Base-by-base conservation (phyloP, 257 asterid species). In the Ballota nigra region DNA sequence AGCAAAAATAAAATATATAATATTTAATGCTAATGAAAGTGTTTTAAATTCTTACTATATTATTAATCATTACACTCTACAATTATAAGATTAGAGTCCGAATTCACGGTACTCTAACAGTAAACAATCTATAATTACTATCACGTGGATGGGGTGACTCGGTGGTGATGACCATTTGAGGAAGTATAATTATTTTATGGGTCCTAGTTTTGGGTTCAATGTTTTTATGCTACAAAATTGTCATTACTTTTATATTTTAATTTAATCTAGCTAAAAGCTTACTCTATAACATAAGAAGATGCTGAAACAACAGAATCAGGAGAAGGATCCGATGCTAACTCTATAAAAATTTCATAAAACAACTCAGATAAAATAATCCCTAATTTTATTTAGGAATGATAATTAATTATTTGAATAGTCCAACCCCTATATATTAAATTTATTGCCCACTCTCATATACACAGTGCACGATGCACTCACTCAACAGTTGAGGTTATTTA, bases 71-170 rank as follows among this genome's bases (percentile, higher is more conserved):
- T 49, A 26, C 1, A 26, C 1, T 26, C 3, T 3, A 53, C 41
- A 58, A 24, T 58, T 4, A 26, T 12, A 58, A 26, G 5, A 61
- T 31, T 18, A 61, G 10, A n/a, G 22, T 33, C 28, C n/a, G 0
- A 10, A 62, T 19, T 36, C 7, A n/a, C 10, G 8, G 31, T 20
- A 18, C 10, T 58, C 62, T 62, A 77, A 68, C 75, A 49, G 29
- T 31, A 7, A 22, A n/a, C 22, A 19, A 29, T 29, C 22, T 53
- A n/a, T 76, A 72, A 77, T 69, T 77, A 77, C 63, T 28, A 62
- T 77, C 80, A 81, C 85, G 75, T 81, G 82, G 76, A 24, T 33
- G 68, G 60, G 77, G 57, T 41, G 57, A 69, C 16, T 38, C 52
- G 41, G 23, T 58, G 74, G 75, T 57, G 40, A 16, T 75, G 52